These are phyloP conservation scores for Ambrosia trifida DNA, from an alignment of 129 eudicot genomes.

Conservation along the genomic window DNA sequence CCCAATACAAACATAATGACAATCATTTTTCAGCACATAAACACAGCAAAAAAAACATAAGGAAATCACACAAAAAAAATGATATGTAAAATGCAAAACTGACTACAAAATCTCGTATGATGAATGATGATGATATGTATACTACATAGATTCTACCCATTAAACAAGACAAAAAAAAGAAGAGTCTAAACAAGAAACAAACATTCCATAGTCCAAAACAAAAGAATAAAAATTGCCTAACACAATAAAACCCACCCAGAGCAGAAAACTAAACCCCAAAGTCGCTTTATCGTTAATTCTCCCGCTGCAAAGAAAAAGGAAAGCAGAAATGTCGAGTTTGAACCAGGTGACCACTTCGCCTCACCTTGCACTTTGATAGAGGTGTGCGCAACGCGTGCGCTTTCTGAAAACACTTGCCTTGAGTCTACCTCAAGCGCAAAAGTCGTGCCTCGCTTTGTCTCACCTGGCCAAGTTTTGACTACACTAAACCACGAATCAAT, in stretches of 20 bases:
- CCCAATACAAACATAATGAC: slow-evolving; percentile 15
- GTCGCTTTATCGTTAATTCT: not conserved
- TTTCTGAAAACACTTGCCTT: not conserved
- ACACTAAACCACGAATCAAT: not conserved
- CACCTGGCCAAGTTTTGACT: not conserved
- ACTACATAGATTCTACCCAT: not conserved
- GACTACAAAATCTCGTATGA: not conserved
- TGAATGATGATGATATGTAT: slow-evolving; percentile 6
- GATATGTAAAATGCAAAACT: slow-evolving; percentile 7
- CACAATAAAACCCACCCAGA: not conserved
- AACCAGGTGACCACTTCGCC: not conserved
- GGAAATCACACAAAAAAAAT: slow-evolving; percentile 5
- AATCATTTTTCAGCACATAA: slow-evolving; percentile 14
- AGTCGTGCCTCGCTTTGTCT: not conserved
- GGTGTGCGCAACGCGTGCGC: not conserved
- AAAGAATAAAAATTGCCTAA: not conserved
- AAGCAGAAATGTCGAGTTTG: not conserved
- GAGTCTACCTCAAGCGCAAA: not conserved
- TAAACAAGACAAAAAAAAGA: slow-evolving; percentile 2
- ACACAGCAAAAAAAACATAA: slow-evolving; percentile 1
- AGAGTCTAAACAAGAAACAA: not conserved
- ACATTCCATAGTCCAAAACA: not conserved
- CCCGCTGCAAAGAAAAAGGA: not conserved
- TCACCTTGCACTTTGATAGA: not conserved
- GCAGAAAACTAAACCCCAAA: not conserved